These are phyloP conservation scores for Trichophyton verrucosum DNA, from an alignment of 2,329 filamentous ascomycete species.

Conservation along the genomic window DNA sequence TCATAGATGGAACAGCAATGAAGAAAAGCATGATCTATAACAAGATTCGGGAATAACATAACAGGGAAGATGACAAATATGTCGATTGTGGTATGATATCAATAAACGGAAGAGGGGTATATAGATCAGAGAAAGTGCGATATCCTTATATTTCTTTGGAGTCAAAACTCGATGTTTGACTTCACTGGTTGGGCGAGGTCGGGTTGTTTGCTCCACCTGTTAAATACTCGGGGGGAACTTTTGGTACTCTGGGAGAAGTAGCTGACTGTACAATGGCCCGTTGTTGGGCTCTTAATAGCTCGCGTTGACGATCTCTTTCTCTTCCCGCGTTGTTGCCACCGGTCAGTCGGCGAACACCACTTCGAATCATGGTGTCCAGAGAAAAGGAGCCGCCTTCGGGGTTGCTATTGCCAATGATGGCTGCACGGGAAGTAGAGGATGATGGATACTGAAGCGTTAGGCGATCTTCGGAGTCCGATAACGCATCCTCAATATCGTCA, in stretches of 20 bases:
- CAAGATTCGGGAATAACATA: neutral
- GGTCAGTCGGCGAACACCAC: conserved; percentile 37
- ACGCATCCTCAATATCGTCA: conserved; percentile 63
- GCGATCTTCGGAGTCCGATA: conserved; percentile 73
- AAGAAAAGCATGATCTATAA: neutral
- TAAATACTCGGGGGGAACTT: conserved; percentile 38
- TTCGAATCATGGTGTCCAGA: conserved; percentile 34
- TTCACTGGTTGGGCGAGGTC: neutral
- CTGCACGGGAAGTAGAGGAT: conserved; percentile 12
- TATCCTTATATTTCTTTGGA: neutral
- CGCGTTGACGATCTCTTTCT: conserved; percentile 35
- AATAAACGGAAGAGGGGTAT: neutral
- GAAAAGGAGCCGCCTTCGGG: conserved; percentile 31
- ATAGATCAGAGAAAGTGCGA: neutral
- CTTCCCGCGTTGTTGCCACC: conserved; percentile 30
- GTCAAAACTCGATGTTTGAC: neutral
- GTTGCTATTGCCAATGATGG: conserved; percentile 13
- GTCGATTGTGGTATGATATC: neutral
- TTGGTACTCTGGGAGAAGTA: conserved; percentile 33
- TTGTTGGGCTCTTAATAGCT: conserved; percentile 32
- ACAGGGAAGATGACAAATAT: neutral
- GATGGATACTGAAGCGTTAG: conserved; percentile 19
- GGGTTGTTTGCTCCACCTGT: conserved; percentile 16
- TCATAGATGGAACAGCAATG: neutral
- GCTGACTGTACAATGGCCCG: conserved; percentile 26